A percentile compares a stretch with the other conserved stretches of the same genome.
Conservation (phyloP, 164 flowering plant species). For the Echeveria elegans region DNA sequence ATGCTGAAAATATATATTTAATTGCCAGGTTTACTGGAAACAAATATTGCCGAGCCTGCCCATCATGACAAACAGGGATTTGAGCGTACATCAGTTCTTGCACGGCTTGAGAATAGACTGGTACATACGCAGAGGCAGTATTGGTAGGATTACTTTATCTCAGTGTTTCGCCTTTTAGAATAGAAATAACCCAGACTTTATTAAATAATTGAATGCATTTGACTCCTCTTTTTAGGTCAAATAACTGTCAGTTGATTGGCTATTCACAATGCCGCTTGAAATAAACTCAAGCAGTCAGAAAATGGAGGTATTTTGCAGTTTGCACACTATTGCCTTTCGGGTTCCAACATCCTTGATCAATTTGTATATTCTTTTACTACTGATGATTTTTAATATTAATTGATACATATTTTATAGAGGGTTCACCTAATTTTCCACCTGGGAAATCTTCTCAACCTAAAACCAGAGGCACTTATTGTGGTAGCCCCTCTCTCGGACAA, state of each 20-base stretch:
- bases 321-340: neutral
- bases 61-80: slow-evolving; percentile 97
- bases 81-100: slow-evolving; percentile 87
- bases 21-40: slow-evolving; percentile 77
- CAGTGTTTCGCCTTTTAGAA: neutral
- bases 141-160: slow-evolving; percentile 42
- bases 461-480: neutral
- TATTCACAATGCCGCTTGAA: slow-evolving; percentile 53
- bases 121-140: slow-evolving; percentile 66
- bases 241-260: slow-evolving; percentile 61
- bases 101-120: slow-evolving; percentile 66
- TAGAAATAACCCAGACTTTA: neutral
- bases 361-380: neutral
- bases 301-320: slow-evolving; percentile 22
- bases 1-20: slow-evolving; percentile 6
- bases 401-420: slow-evolving; percentile 13
- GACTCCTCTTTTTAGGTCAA: slow-evolving; percentile 28
- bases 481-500: neutral
- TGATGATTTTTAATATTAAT: neutral
- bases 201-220: neutral
- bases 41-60: slow-evolving; percentile 98
- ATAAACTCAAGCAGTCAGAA: slow-evolving; percentile 19
- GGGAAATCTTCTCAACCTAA: slow-evolving; percentile 9
- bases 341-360: neutral
- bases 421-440: slow-evolving; percentile 20